These are phyloP conservation scores for Collybia mongolica DNA, from an alignment of 768 basidiomycete genomes.

Conservation along the genomic window DNA sequence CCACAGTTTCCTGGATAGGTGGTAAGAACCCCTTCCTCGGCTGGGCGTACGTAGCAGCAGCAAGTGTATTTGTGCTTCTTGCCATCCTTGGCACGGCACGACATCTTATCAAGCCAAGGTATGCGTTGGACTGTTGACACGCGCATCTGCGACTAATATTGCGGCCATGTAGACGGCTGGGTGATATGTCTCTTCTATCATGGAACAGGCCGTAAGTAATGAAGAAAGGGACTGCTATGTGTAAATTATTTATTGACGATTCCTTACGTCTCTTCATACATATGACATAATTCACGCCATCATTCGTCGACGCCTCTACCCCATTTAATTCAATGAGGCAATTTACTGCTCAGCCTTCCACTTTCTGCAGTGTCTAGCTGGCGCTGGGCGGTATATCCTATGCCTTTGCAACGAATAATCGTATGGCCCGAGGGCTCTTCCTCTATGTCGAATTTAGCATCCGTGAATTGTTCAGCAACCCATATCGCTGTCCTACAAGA, in stretches of 20 bases:
- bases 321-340: constrained; percentile 2
- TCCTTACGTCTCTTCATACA: constrained; percentile 1
- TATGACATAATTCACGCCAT: neutral
- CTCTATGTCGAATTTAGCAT: constrained; percentile 58
- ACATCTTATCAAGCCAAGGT: constrained; percentile 93
- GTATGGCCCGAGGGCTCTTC: constrained; percentile 38
- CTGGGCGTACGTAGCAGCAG: constrained; percentile 94
- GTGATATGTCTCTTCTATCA: constrained; percentile 84
- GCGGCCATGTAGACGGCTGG: constrained; percentile 56
- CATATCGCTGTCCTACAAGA: constrained; percentile 63
- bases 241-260: constrained; percentile 14
- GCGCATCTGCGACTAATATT: too few species aligned
- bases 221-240: neutral
- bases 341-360: neutral
- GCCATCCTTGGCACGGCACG: constrained; percentile 87
- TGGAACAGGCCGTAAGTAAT: constrained; percentile 63
- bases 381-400: constrained; percentile 44
- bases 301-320: constrained; percentile 2
- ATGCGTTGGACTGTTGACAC: constrained; percentile 13
- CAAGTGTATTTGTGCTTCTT: constrained; percentile 83
- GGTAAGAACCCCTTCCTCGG: constrained; percentile 98
- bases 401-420: constrained; percentile 61
- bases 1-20: constrained; percentile 98
- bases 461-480: constrained; percentile 66
- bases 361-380: neutral